Evolutionary conservation across 495 filamentous ascomycete species (phyloP), one percentile per base, ranked within the genome.

Genomic region (Oleoguttula mirabilis): DNA sequence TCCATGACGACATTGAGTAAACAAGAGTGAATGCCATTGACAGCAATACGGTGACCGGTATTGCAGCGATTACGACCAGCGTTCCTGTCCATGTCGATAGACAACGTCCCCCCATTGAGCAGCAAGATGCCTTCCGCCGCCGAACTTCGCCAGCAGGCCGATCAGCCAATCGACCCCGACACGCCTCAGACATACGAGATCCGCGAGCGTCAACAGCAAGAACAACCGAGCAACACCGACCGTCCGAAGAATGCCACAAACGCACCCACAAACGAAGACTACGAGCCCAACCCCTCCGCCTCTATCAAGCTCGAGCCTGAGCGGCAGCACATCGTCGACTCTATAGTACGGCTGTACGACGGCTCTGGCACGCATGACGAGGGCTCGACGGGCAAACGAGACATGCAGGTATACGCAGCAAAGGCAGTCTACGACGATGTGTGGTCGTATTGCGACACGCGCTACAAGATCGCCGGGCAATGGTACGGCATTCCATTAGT

Each of bases 381-480:
- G n/a, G n/a, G n/a, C n/a, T n/a, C n/a, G n/a, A n/a, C n/a, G n/a
- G n/a, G n/a, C n/a, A n/a, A n/a, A n/a, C n/a, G n/a, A n/a, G 66
- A 71, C 45, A 71, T 70, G 64, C 47, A 56, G 22, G 67, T 69
- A 3, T 69, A 70, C 44, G 65, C 65, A 8, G 52, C 60, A 35
- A 52, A 66, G 33, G 55, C 67, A 4, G 49, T 71, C 30, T 70
- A 71, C 36, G 68, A 71, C 43, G 67, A 70, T 48, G 62, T 65
- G 0, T 70, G 62, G 57, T 67, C 64, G 44, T 70, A 62, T 47
- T 70, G 66, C 46, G 66, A 70, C 54, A 66, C 62, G 1, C 55
- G 67, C 35, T 69, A 66, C 42, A 68, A 68, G 43, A 67, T 69
- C 51, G 64, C 66, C 14, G 65, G 67, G 19, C 66, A 71, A 51